phyloP scores from a whole-genome alignment of 345 rosid genomes.

The Erysimum cheiranthoides region DNA sequence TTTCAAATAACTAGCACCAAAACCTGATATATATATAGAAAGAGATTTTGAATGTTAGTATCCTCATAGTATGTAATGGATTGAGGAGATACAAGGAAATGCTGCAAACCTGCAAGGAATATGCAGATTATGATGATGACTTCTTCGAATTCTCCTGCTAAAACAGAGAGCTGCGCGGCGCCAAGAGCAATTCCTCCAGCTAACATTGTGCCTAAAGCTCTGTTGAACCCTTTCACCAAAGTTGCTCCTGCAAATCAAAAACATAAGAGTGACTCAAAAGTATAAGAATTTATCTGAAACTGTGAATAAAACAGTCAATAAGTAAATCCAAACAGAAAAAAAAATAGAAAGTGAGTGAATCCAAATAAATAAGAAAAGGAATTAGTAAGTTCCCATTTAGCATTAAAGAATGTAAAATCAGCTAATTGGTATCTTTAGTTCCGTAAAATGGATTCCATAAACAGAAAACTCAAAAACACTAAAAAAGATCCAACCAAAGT shows the following conservation, averaged over 20 bases:
- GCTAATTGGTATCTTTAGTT: neutral
- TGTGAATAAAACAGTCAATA: neutral
- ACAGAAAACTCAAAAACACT: neutral
- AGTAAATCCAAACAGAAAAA: neutral
- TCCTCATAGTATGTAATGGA: neutral
- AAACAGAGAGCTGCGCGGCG: slow-evolving; percentile 58
- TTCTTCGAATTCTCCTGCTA: slow-evolving; percentile 60
- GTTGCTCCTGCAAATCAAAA: slow-evolving; percentile 65
- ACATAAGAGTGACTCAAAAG: neutral
- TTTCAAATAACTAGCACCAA: slow-evolving; percentile 63
- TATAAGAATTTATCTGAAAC: neutral
- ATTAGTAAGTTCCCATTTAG: neutral
- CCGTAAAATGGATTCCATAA: neutral
- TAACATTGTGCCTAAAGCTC: slow-evolving; percentile 74
- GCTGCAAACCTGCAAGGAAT: slow-evolving; percentile 68
- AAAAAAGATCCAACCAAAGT: neutral
- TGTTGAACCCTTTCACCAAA: slow-evolving; percentile 78
- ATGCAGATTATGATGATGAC: slow-evolving; percentile 57
- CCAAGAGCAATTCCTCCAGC: slow-evolving; percentile 82
- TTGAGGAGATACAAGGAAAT: neutral
- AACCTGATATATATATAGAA: slow-evolving; percentile 49
- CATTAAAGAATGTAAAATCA: neutral
- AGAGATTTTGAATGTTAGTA: neutral
- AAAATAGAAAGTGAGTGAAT: neutral
- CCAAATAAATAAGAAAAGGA: neutral